Percentiles rank a stretch among this genome's conserved stretches.
phyloP scores from a whole-genome alignment of 1,284 basidiomycete genomes.

The Boletus semigastroideus region DNA sequence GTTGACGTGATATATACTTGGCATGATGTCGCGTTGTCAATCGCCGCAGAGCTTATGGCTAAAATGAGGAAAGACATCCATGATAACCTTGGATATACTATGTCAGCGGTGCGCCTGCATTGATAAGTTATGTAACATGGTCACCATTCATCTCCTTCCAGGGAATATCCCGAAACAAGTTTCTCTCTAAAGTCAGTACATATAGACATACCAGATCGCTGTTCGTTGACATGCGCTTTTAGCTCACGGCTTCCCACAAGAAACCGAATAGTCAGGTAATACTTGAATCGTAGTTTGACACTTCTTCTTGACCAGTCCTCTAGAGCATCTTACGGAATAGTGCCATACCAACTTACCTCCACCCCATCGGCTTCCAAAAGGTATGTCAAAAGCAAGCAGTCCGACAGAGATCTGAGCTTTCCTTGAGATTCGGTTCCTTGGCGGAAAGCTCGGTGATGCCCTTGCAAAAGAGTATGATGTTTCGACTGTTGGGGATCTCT shows the following conservation, averaged over 20 bases:
- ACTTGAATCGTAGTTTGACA: neutral
- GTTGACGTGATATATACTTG: slow-evolving; percentile 56
- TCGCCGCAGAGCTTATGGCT: slow-evolving; percentile 89
- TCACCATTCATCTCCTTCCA: slow-evolving; percentile 30
- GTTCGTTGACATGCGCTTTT: neutral
- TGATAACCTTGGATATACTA: slow-evolving; percentile 84
- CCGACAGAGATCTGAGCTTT: neutral
- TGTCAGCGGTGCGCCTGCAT: slow-evolving; percentile 74
- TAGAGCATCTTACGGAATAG: slow-evolving; percentile 76
- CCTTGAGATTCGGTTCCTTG: slow-evolving; percentile 85
- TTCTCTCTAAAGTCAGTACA: slow-evolving; percentile 79
- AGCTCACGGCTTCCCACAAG: slow-evolving; percentile 87
- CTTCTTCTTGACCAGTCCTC: neutral
- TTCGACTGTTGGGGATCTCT: slow-evolving; percentile 84
- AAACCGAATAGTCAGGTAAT: slow-evolving; percentile 83
- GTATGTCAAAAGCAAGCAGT: slow-evolving; percentile 37
- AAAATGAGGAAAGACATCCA: slow-evolving; percentile 70
- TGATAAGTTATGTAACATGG: neutral
- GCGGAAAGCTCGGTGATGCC: slow-evolving; percentile 91
- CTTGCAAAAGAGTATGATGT: slow-evolving; percentile 87
- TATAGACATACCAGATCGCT: neutral
- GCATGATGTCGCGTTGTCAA: slow-evolving; percentile 90
- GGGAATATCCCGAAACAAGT: slow-evolving; percentile 94
- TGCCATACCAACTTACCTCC: slow-evolving; percentile 83
- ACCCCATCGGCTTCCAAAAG: slow-evolving; percentile 85